A percentile compares a stretch with the other conserved stretches of the same genome.
Evolutionary conservation across 345 rosid genomes (phyloP).

Genomic region (Dipteronia sinensis): DNA sequence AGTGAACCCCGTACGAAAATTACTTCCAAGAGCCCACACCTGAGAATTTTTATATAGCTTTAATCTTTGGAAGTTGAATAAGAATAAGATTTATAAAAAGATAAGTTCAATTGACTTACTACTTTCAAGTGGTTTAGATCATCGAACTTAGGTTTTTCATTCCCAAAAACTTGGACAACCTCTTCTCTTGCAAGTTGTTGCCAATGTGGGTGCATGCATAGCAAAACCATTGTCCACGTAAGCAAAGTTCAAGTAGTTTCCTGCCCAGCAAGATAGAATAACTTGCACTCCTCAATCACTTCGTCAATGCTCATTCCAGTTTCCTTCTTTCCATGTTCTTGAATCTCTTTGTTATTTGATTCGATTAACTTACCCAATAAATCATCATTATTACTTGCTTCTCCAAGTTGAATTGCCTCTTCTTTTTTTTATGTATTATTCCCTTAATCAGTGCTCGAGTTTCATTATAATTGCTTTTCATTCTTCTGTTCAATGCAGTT

Average conservation of each 20-base stretch:
- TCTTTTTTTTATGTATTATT: constrained; percentile 43
- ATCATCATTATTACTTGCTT: constrained; percentile 33
- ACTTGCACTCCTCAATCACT: constrained; percentile 60
- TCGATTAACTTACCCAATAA: constrained; percentile 44
- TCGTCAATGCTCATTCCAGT: constrained; percentile 40
- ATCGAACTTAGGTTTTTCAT: constrained; percentile 39
- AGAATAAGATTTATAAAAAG: too few relatives aligned
- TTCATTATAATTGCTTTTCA: constrained; percentile 39
- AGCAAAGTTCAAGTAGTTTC: constrained; percentile 50
- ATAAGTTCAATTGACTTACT: neutral
- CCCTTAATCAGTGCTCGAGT: constrained; percentile 27
- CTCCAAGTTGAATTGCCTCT: constrained; percentile 36
- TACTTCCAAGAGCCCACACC: too few relatives aligned
- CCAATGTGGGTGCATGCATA: constrained; percentile 56
- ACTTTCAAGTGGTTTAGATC: constrained; percentile 36
- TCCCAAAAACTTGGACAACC: constrained; percentile 38
- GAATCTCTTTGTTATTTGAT: constrained; percentile 39
- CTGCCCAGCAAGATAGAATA: constrained; percentile 67
- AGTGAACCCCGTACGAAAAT: too few relatives aligned
- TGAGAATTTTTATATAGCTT: too few relatives aligned
- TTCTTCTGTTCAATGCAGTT: constrained; percentile 39
- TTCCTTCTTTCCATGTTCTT: constrained; percentile 18
- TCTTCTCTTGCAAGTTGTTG: constrained; percentile 55
- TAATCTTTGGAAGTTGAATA: too few relatives aligned
- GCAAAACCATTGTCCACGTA: constrained; percentile 53